Evolutionary conservation across 208 protist species (phyloP), one percentile per base, ranked within the genome.

Genomic region (Leishmania braziliensis): DNA sequence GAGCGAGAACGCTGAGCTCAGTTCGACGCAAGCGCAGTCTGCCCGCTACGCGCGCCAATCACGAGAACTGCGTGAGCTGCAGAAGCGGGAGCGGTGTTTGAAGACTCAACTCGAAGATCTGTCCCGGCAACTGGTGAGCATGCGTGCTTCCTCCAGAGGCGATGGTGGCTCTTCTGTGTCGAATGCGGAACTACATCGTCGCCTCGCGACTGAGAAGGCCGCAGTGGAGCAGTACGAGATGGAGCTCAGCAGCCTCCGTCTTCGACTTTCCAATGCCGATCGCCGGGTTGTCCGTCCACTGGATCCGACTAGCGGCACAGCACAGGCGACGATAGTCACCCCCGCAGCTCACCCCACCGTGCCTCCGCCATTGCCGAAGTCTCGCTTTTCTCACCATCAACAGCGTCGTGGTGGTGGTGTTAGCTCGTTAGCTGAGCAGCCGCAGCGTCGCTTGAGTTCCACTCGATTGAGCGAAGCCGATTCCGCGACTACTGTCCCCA

Each of bases 1-100:
- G 80, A 33, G 75, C 53, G 93, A 98, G 74, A 98, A 98, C 70
- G 75, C 66, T 26, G 73, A 86, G n/a, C 83, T 97, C 16, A 82
- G 85, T 62, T 79, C 80, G 1, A 60, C 43, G 9, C 63, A 81
- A 60, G 54, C 83, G 68, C 78, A 83, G 56, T 88, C 86, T 50
- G 71, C 78, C 2, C 80, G 73, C 10, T 87, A 95, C 79, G 84
- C 86, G 69, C 87, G 89, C 50, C 80, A 92, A 72, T 73, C 92
- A 58, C 90, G 87, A n/a, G 92, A 96, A 83, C 73, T 95, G 75
- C 72, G 85, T 10, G 86, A 90, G 54, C 63, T 93, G 14, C 89
- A 88, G 39, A 78, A 84, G 66, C 83, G 85, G 26, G 91, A 93
- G 77, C 82, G 83, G 46, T 48, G 78, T 50, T 78, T 96, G 9